These are phyloP conservation scores for Ustilago trichophora DNA, from an alignment of 1,284 basidiomycete species.

Conservation along the genomic window DNA sequence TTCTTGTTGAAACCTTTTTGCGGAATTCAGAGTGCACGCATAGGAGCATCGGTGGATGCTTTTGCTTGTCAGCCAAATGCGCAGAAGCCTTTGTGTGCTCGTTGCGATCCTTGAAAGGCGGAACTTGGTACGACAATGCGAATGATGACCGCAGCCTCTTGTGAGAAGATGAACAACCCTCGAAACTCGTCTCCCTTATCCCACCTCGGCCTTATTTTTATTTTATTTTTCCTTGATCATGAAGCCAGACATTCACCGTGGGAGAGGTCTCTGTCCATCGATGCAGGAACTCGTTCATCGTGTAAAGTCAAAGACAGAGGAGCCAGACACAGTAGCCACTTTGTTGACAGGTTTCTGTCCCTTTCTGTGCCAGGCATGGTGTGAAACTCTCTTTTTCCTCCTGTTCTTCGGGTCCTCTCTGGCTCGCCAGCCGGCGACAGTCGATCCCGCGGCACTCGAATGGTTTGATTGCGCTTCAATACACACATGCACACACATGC, in stretches of 20 bases:
- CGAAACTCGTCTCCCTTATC: not conserved
- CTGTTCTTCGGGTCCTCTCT: not conserved
- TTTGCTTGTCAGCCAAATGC: not conserved
- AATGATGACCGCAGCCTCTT: not conserved
- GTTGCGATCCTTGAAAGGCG: not conserved
- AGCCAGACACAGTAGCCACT: no score
- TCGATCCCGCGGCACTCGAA: conserved; percentile 21
- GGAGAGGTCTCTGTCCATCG: no score
- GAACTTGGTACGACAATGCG: not conserved
- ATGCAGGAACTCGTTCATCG: no score
- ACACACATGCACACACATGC: not conserved
- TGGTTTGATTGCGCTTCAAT: not conserved
- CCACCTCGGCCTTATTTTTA: no score
- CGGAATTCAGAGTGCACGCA: no score
- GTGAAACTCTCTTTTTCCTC: conserved; percentile 6
- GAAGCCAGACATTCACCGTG: no score
- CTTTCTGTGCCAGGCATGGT: no score
- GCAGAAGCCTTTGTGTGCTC: no score
- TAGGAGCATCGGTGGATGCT: conserved; percentile 3
- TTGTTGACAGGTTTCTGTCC: no score
- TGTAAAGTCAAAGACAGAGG: no score
- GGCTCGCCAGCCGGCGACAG: conserved; percentile 1
- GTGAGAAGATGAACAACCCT: no score
- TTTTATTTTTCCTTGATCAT: no score
- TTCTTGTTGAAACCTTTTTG: not conserved